Evolutionary conservation across 371 early-diverging fungal genomes (phyloP), one percentile per base, ranked within the genome.

Genomic region (Amoeboaphelidium protococcarum): DNA sequence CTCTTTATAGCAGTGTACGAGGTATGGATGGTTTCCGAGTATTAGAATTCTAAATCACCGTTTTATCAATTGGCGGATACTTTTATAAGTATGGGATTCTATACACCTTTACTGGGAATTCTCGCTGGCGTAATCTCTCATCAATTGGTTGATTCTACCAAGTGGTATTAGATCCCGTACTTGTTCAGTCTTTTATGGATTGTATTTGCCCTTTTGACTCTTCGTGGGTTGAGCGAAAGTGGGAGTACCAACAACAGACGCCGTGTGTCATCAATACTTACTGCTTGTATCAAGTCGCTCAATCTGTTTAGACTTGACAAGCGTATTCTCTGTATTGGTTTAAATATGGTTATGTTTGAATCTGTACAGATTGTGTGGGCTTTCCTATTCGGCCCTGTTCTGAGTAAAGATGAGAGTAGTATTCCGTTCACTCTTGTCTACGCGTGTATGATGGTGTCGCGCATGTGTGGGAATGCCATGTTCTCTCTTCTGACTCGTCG

Each of bases 161-260:
- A n/a, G n/a, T n/a, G n/a, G n/a, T n/a, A n/a, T 73, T 61, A 45
- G 73, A 76, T 16, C 52, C 66, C 37, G 10, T 31, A 16, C 59
- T 61, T 3, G 65, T 76, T 1, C 80, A 80, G 0, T 80, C 74
- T 55, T 61, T 16, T 63, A 78, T 2, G 67, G 70, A 41, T 47
- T 50, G 3, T 58, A 74, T 25, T 52, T 73, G 19, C 50, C 51
- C 21, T 31, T 62, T 12, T 71, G 72, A n/a, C 65, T 57, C 4
- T 25, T 55, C 13, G 51, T 71, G 44, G 66, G n/a, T n/a, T 82
- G 13, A 41, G 44, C 1, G 47, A 52, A 4, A 62, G 69, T 6
- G 80, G 80, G 80, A 55, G 61, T 13, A 80, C 80, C 47, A 80
- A 79, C 56, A 78, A 72, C 61, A 80, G 81, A n/a, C n/a, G n/a